Evolutionary conservation across 1,139 yeast species (phyloP).

Genomic region (Wickerhamomyces sp.): DNA sequence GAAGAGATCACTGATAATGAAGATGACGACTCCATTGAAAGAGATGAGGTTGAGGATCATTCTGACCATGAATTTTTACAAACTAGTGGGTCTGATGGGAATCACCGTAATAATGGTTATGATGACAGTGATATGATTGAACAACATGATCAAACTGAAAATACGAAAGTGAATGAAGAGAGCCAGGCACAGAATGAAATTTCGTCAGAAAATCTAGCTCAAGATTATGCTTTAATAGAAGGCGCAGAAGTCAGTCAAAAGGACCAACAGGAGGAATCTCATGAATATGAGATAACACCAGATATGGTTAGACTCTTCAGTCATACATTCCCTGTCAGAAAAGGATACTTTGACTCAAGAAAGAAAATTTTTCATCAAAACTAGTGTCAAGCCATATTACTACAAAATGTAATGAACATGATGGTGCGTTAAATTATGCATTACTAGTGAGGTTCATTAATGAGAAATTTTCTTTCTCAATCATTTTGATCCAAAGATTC

Average conservation of each 20-base stretch:
- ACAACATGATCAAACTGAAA: too few relatives aligned
- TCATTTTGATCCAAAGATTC: slow-evolving; percentile 27
- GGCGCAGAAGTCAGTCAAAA: neutral
- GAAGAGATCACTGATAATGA: slow-evolving; percentile 4
- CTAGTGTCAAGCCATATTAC: too few relatives aligned
- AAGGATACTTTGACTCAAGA: too few relatives aligned
- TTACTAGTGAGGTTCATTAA: too few relatives aligned
- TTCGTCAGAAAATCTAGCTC: too few relatives aligned
- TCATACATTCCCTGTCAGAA: neutral
- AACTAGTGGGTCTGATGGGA: neutral
- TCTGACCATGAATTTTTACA: neutral
- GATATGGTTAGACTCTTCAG: slow-evolving; percentile 4
- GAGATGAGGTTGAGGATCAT: too few relatives aligned
- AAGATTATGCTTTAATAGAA: neutral
- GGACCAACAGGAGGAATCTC: neutral
- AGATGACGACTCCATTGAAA: neutral
- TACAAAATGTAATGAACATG: too few relatives aligned
- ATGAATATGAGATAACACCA: slow-evolving; percentile 2
- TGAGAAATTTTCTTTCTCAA: too few relatives aligned
- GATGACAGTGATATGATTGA: neutral
- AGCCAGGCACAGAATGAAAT: too few relatives aligned
- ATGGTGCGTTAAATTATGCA: too few relatives aligned
- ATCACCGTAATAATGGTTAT: neutral
- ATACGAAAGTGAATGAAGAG: too few relatives aligned
- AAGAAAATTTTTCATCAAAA: neutral